Conservation (phyloP, 2,329 filamentous ascomycete species). For the Chrysoporthe puriensis region DNA sequence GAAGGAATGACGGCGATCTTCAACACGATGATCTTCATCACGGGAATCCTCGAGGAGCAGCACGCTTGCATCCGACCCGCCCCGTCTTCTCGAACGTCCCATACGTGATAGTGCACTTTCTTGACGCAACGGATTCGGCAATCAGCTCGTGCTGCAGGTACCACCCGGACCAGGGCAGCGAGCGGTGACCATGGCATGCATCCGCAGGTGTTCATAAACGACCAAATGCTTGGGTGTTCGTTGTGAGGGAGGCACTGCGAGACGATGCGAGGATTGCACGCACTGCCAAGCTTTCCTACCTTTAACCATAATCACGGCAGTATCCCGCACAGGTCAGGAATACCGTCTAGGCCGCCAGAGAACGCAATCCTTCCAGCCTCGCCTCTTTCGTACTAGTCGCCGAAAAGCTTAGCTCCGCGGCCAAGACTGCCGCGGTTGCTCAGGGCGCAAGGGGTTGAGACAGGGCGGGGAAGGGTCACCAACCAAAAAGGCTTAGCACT, state of each 20-base stretch:
- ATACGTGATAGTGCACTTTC: background rate
- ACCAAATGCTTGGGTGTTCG: background rate
- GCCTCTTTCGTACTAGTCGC: background rate
- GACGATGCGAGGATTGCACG: background rate
- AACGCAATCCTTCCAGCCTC: background rate
- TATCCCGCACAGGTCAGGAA: background rate
- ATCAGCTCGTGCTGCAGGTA: background rate
- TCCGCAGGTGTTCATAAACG: background rate
- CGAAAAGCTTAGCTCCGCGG: slow-evolving; percentile 26
- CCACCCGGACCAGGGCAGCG: background rate
- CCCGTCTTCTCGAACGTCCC: background rate
- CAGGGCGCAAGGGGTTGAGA: slow-evolving; percentile 8
- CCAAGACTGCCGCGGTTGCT: slow-evolving; percentile 9
- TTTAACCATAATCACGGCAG: background rate
- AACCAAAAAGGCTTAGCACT: background rate
- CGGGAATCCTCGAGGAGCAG: background rate
- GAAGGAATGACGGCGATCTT: background rate
- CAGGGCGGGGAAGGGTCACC: slow-evolving; percentile 3
- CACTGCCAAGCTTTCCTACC: background rate
- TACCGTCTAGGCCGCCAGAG: background rate
- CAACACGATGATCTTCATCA: background rate
- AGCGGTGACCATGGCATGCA: background rate
- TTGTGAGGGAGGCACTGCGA: background rate
- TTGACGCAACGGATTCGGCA: background rate
- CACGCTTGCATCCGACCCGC: background rate